Base-by-base conservation (phyloP, 2,329 filamentous ascomycete genomes). In the Colletotrichum sp. region DNA sequence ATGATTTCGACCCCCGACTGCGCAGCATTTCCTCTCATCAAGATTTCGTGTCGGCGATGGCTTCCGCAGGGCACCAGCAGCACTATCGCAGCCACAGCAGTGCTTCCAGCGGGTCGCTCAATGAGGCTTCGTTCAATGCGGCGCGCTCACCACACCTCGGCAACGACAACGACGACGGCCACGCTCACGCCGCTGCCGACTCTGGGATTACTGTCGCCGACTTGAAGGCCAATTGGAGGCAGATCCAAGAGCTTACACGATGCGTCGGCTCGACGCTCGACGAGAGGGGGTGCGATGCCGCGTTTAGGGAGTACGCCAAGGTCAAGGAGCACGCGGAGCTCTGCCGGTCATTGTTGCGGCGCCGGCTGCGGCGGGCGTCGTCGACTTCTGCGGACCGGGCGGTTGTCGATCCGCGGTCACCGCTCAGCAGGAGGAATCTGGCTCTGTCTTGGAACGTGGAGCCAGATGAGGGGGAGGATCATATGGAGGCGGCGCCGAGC, bases 221-320 rank as follows among this genome's bases (percentile, higher is more conserved):
- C 8, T 79, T 81, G 55, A 83, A 86, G 64, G 80, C 79, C 52
- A 83, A 81, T 73, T 80, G 82, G 34, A 82, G 83, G 21, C 84
- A 85, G 69, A 81, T 86, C 4, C 82, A 83, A 15, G 75, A 79
- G 28, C 79, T 85, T 9, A 78, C 85, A 10, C 83, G 83, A 70
- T 82, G 83, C 64, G 83, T 86, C 78, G 81, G 83, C 58, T 78
- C 82, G 52, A 79, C 81, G 6, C 82, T 84, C 5, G 77, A 81
- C 0, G 81, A 80, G 2, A 83, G 79, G 71, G 81, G 85, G 8
- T 84, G 89, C 18, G 88, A 89, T 71, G 81, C 83, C 5, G 85
- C 85, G 7, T 89, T 86, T 78, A 85, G 86, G 28, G 83, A 87
- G 8, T 89, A 88, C 62, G 78, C 79, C 68, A 88, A 85, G 76